phyloP scores from a whole-genome alignment of 2,329 filamentous ascomycete species.

The Colletotrichum somersetense region DNA sequence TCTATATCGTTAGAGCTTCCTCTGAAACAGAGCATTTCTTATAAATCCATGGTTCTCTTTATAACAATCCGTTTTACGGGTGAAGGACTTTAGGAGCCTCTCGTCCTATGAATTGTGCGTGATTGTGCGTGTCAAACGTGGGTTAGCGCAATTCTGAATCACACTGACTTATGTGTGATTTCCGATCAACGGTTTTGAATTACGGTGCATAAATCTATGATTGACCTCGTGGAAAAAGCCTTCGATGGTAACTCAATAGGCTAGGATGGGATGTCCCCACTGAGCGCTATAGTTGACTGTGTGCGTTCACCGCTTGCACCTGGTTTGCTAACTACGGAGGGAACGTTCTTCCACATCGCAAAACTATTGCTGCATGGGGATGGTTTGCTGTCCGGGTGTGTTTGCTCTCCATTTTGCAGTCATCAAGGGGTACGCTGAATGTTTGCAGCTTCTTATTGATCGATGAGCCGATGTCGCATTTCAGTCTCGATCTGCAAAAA shows the following conservation, averaged over 20 bases:
- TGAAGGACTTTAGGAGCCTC: no score
- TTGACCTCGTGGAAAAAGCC: no score
- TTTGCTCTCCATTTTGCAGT: background rate
- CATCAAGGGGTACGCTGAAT: background rate
- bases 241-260: background rate
- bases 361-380: background rate
- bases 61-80: no score
- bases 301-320: background rate
- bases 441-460: background rate
- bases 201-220: no score
- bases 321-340: background rate
- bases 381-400: background rate
- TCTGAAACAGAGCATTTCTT: background rate
- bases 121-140: no score
- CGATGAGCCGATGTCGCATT: background rate
- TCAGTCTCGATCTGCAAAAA: background rate
- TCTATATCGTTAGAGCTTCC: background rate
- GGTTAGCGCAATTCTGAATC: no score
- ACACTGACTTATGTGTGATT: background rate
- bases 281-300: background rate
- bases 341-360: background rate
- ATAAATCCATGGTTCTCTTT: no score
- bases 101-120: no score
- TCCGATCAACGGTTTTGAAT: background rate
- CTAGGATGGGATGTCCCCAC: background rate